Evolutionary conservation across 257 asterid genomes (phyloP).

Genomic region (Solanum clarkiae): DNA sequence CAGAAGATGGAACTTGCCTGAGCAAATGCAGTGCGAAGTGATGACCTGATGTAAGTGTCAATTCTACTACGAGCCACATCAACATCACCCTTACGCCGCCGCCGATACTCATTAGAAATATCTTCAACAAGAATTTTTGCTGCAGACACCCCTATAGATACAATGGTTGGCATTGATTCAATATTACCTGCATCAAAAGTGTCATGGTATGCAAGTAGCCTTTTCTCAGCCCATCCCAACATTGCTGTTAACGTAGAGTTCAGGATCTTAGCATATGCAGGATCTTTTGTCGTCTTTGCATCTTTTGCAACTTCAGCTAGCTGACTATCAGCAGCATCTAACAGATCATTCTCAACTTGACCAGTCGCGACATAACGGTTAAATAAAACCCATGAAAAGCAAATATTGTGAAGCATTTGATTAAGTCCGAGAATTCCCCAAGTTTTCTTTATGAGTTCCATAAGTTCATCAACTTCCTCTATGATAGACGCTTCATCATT

Average conservation of each 20-base stretch:
- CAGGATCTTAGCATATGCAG: slow-evolving; percentile 59
- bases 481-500: slow-evolving; percentile 66
- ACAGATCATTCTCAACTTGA: slow-evolving; percentile 64
- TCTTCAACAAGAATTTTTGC: slow-evolving; percentile 92
- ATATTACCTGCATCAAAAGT: slow-evolving; percentile 67
- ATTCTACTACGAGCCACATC: slow-evolving; percentile 89
- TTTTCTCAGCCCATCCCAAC: slow-evolving; percentile 97
- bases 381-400: slow-evolving; percentile 90
- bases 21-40: slow-evolving; percentile 98
- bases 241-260: slow-evolving; percentile 84
- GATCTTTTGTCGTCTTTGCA: slow-evolving; percentile 71
- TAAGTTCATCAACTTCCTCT: slow-evolving; percentile 90
- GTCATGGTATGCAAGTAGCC: slow-evolving; percentile 95
- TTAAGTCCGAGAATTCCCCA: slow-evolving; percentile 86
- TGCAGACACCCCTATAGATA: slow-evolving; percentile 77
- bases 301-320: slow-evolving; percentile 89
- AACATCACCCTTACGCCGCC: slow-evolving; percentile 82
- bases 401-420: slow-evolving; percentile 82
- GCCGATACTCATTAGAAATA: slow-evolving; percentile 86
- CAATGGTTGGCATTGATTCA: slow-evolving; percentile 80
- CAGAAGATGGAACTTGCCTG: slow-evolving; percentile 56
- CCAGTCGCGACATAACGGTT: slow-evolving; percentile 83
- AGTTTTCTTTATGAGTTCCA: slow-evolving; percentile 91
- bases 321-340: slow-evolving; percentile 72
- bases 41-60: slow-evolving; percentile 90